Conservation (phyloP, 2,329 filamentous ascomycete genomes). For the Ophiostoma sp. region DNA sequence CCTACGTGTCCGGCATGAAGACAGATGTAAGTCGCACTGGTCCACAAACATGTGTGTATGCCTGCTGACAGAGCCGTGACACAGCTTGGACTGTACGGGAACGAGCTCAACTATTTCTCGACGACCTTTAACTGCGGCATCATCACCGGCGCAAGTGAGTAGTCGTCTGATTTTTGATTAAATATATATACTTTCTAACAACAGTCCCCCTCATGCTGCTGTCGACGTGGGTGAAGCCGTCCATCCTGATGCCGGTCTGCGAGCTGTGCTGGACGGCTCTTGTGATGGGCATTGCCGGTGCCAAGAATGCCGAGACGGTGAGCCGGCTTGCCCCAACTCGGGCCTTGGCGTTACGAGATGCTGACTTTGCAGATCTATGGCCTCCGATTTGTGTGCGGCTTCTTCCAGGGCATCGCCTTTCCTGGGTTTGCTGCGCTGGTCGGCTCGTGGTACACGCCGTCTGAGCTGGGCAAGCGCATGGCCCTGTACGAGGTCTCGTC, state of each 20-base stretch:
- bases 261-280: neutral
- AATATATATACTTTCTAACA: neutral
- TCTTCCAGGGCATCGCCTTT: constrained; percentile 1
- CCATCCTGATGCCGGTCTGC: neutral
- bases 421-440: neutral
- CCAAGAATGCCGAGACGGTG: neutral
- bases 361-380: neutral
- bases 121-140: neutral
- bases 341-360: neutral
- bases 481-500: constrained; percentile 5
- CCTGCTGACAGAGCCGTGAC: neutral
- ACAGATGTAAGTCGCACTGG: neutral
- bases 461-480: constrained; percentile 3
- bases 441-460: neutral
- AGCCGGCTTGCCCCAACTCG: neutral
- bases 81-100: neutral
- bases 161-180: neutral
- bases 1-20: neutral
- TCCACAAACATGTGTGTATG: neutral
- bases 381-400: neutral
- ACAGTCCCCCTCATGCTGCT: neutral
- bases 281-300: neutral
- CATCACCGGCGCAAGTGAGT: neutral
- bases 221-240: constrained; percentile 1
- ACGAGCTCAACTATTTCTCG: neutral